These are phyloP conservation scores for Scheffersomyces amazonensis DNA, from an alignment of 805 yeast species.

Conservation along the genomic window DNA sequence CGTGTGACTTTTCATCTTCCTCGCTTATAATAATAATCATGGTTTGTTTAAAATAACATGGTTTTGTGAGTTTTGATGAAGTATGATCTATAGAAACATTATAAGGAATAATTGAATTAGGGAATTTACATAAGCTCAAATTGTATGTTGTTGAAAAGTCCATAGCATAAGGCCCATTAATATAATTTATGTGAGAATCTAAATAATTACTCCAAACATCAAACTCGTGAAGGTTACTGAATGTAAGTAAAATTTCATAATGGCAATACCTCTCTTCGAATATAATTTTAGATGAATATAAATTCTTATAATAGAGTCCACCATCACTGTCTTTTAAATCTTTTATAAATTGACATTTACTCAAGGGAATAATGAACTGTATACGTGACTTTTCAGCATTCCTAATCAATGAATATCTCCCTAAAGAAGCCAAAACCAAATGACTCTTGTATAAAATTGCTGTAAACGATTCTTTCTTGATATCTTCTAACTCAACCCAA, in stretches of 20 bases:
- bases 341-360: constrained; percentile 23
- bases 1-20: background rate
- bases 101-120: constrained; percentile 15
- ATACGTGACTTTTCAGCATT: constrained; percentile 27
- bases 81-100: constrained; percentile 10
- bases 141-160: constrained; percentile 10
- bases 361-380: constrained; percentile 48
- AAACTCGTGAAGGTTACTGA: constrained; percentile 30
- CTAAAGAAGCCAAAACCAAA: constrained; percentile 30
- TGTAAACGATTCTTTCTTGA: constrained; percentile 19
- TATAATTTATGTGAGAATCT: constrained; percentile 15
- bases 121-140: constrained; percentile 9
- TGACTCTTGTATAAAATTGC: constrained; percentile 50
- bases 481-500: constrained; percentile 32
- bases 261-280: constrained; percentile 43
- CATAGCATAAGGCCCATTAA: constrained; percentile 24
- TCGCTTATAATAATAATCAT: background rate
- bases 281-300: constrained; percentile 37
- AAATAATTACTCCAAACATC: constrained; percentile 38
- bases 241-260: constrained; percentile 44
- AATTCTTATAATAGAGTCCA: constrained; percentile 28
- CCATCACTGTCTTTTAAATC: constrained; percentile 21
- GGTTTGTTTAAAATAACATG: constrained; percentile 13
- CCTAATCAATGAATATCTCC: background rate
- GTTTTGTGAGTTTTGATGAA: background rate